Percentiles rank a stretch among this genome's conserved stretches.
Evolutionary conservation across 192 early-diverging fungal genomes (phyloP).

Genomic region (Umbelopsis ramanniana): DNA sequence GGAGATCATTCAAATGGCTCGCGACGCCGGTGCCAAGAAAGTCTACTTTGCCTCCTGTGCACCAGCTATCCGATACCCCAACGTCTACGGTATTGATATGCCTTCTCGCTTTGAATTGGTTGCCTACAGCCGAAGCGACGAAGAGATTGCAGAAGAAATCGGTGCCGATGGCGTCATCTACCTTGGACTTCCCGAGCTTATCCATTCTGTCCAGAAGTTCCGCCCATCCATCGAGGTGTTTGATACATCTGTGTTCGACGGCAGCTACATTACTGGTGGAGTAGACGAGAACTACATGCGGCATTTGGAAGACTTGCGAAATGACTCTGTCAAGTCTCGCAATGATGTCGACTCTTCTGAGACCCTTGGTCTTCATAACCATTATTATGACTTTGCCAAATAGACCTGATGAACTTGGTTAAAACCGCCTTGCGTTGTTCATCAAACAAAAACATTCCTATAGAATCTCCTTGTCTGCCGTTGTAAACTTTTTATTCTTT

Average conservation of each 20-base stretch:
- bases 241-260: slow-evolving; percentile 98
- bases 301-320: slow-evolving; percentile 54
- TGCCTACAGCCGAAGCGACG: slow-evolving; percentile 76
- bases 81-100: slow-evolving; percentile 99
- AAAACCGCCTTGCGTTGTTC: not conserved
- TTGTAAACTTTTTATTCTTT: slow-evolving; percentile 13
- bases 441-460: not conserved
- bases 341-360: slow-evolving; percentile 17
- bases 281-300: slow-evolving; percentile 71
- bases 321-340: slow-evolving; percentile 38
- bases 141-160: slow-evolving; percentile 85
- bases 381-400: slow-evolving; percentile 20
- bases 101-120: slow-evolving; percentile 92
- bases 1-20: slow-evolving; percentile 99
- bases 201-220: slow-evolving; percentile 84
- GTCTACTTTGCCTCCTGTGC: slow-evolving; percentile 99
- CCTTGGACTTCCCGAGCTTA: slow-evolving; percentile 85
- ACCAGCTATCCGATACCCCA: slow-evolving; percentile 94
- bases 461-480: not conserved
- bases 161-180: slow-evolving; percentile 97
- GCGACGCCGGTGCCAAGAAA: slow-evolving; percentile 97
- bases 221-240: slow-evolving; percentile 83
- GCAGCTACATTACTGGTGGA: slow-evolving; percentile 87
- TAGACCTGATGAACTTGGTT: not conserved
- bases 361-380: slow-evolving; percentile 22